phyloP scores from a whole-genome alignment of 768 basidiomycete species.

The Steccherinum ochraceum region DNA sequence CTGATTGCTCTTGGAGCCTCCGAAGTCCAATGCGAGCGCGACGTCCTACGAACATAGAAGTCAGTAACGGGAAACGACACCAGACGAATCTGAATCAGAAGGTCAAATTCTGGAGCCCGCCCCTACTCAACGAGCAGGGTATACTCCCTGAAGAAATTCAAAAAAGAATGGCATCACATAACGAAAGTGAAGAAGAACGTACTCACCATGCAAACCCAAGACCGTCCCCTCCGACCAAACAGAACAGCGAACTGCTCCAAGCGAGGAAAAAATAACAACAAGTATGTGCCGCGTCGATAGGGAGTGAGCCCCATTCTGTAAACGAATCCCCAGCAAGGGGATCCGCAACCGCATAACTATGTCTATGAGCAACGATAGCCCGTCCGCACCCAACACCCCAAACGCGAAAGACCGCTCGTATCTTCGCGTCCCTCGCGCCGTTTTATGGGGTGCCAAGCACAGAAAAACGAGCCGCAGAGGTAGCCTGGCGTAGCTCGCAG shows the following conservation, averaged over 20 bases:
- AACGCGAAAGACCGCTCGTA: conserved; percentile 58
- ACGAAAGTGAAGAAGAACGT: conserved; percentile 9
- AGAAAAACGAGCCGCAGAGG: conserved; percentile 12
- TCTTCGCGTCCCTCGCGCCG: conserved; percentile 61
- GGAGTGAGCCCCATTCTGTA: conserved; percentile 95
- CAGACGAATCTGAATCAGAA: too few species aligned
- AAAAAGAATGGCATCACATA: conserved; percentile 50
- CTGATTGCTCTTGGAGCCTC: too few species aligned
- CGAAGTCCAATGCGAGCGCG: too few species aligned
- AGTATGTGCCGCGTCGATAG: conserved; percentile 41
- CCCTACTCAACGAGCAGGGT: conserved; percentile 40
- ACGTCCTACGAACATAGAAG: too few species aligned
- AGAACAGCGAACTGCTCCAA: conserved; percentile 49
- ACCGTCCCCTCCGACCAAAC: conserved; percentile 1
- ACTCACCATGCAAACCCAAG: conserved; percentile 5
- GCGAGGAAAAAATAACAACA: conserved; percentile 46
- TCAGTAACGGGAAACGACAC: too few species aligned
- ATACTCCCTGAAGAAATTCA: conserved; percentile 96
- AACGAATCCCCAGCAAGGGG: conserved; percentile 32
- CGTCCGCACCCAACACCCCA: conserved; percentile 31
- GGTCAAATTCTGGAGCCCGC: conserved; percentile 77
- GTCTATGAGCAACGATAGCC: conserved; percentile 73
- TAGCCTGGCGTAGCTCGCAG: conserved; percentile 39
- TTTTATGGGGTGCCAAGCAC: conserved; percentile 25
- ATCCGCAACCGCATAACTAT: conserved; percentile 82